Conservation (phyloP, 768 basidiomycete genomes). For the Chalciporus chontae region DNA sequence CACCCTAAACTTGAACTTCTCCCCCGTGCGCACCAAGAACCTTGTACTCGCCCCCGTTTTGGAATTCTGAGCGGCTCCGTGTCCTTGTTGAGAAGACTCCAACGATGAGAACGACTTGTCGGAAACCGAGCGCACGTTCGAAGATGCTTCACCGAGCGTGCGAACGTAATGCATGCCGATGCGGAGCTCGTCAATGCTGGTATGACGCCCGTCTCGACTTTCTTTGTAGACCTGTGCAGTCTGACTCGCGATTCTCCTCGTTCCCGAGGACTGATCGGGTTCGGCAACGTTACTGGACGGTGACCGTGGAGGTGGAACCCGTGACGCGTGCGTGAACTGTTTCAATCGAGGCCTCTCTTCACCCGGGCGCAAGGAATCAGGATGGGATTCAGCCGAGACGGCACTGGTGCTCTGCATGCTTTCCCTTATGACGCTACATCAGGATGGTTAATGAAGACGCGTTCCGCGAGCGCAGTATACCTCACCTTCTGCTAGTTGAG, state of each 20-base stretch:
- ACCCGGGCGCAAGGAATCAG: slow-evolving; percentile 29
- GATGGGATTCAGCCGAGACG: slow-evolving; percentile 33
- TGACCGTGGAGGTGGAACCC: slow-evolving; percentile 59
- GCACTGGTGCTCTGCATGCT: slow-evolving; percentile 46
- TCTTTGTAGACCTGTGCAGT: slow-evolving; percentile 55
- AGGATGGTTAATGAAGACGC: slow-evolving; percentile 15
- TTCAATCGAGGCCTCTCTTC: slow-evolving; percentile 57
- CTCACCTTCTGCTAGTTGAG: slow-evolving; percentile 26
- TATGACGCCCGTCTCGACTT: slow-evolving; percentile 30
- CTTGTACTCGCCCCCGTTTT: slow-evolving; percentile 29
- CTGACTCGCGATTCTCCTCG: slow-evolving; percentile 56
- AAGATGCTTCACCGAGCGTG: slow-evolving; percentile 55
- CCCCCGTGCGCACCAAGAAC: slow-evolving; percentile 53
- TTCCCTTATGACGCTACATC: slow-evolving; percentile 46
- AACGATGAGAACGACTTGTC: slow-evolving; percentile 57
- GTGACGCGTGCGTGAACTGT: slow-evolving; percentile 65
- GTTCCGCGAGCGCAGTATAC: background rate
- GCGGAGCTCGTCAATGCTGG: slow-evolving; percentile 60
- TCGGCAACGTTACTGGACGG: slow-evolving; percentile 27
- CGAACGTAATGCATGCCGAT: slow-evolving; percentile 71
- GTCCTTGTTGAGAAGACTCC: slow-evolving; percentile 51
- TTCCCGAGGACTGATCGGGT: slow-evolving; percentile 23
- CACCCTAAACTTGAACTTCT: slow-evolving; percentile 57
- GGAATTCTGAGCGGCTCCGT: slow-evolving; percentile 15
- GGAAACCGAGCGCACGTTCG: slow-evolving; percentile 31